Percentiles rank a stretch among this genome's conserved stretches.
Conservation (phyloP, 805 yeast species). For the Phaffomyces antillensis region DNA sequence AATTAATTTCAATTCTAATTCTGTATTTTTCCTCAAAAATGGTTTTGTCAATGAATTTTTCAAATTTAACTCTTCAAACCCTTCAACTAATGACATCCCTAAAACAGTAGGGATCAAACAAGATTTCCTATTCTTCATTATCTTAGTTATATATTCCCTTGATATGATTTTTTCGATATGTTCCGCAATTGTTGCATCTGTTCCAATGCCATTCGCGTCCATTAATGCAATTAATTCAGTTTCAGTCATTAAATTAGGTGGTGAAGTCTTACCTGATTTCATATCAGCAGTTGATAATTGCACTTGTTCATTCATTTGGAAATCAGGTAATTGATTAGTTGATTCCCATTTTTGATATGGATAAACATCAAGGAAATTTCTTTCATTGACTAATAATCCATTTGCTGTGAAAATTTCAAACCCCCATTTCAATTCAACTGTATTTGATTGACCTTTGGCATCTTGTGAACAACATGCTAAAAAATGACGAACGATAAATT, state of each 20-base stretch:
- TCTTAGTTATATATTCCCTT: slow-evolving; percentile 58
- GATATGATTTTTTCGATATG: slow-evolving; percentile 77
- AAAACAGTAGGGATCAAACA: slow-evolving; percentile 69
- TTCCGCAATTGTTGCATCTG: slow-evolving; percentile 98
- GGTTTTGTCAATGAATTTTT: slow-evolving; percentile 83
- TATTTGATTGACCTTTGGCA: slow-evolving; percentile 70
- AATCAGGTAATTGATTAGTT: slow-evolving; percentile 56
- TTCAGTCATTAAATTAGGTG: slow-evolving; percentile 85
- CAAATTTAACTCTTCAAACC: slow-evolving; percentile 73
- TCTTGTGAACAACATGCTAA: slow-evolving; percentile 89
- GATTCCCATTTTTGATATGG: slow-evolving; percentile 73
- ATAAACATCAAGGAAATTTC: slow-evolving; percentile 77
- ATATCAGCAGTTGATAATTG: slow-evolving; percentile 50
- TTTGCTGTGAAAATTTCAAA: slow-evolving; percentile 61
- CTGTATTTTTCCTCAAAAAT: slow-evolving; percentile 71
- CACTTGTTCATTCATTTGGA: slow-evolving; percentile 50
- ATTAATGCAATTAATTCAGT: slow-evolving; percentile 84
- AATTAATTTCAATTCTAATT: slow-evolving; percentile 55
- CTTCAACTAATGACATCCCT: slow-evolving; percentile 84
- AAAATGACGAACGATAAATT: slow-evolving; percentile 77
- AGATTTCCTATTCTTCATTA: slow-evolving; percentile 29
- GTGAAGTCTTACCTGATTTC: slow-evolving; percentile 66
- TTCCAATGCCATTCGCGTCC: slow-evolving; percentile 97
- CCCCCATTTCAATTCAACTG: slow-evolving; percentile 68
- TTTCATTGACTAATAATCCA: slow-evolving; percentile 69